Evolutionary conservation across 2,329 filamentous ascomycete species (phyloP), one percentile per base, ranked within the genome.

Genomic region (Didymella pinodella): DNA sequence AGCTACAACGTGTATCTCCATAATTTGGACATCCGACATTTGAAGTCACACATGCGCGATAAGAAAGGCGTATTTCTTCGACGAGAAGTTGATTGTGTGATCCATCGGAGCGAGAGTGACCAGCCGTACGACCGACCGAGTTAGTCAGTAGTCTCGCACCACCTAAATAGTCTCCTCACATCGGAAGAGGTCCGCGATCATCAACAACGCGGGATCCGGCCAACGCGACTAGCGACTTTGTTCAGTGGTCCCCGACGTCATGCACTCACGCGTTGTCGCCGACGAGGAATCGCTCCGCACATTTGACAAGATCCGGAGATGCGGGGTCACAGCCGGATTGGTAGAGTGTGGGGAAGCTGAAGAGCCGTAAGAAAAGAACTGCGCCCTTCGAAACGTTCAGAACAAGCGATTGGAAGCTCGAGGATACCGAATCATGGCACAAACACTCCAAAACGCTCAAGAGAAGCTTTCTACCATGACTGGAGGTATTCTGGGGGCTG

Each of bases 401-500:
- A 28, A 41, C 12, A 7, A 22, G 22, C 22, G 3, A 22, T 22
- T 22, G 22, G 22, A 22, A 22, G 22, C 22, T 22, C 22, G 22
- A 22, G 11, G 25, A 25, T 25, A 25, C 38, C 28, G 16, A 31
- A 38, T 7, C 8, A 69, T 65, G 63, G 31, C 60, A 29, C 44
- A 59, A 16, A 45, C 38, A 26, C 38, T 63, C 10, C 59, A 65
- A 46, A 47, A 32, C n/a, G 63, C 60, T 8, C 57, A 65, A 25
- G 54, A 66, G 20, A 57, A 63, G 12, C 49, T 72, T 1, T 64
- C 64, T 1, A 62, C 43, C 4, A 25, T 66, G 8, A 67, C 57
- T 7, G 54, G 56, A 10, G 55, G 45, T 7, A 20, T 47, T 1
- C 18, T 57, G 20, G 65, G 63, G 22, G 45, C 57, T 11, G 62